Percentiles rank a stretch among this genome's conserved stretches.
Evolutionary conservation across 2,329 filamentous ascomycete species (phyloP).

Genomic region (Trichophyton benhamiae): DNA sequence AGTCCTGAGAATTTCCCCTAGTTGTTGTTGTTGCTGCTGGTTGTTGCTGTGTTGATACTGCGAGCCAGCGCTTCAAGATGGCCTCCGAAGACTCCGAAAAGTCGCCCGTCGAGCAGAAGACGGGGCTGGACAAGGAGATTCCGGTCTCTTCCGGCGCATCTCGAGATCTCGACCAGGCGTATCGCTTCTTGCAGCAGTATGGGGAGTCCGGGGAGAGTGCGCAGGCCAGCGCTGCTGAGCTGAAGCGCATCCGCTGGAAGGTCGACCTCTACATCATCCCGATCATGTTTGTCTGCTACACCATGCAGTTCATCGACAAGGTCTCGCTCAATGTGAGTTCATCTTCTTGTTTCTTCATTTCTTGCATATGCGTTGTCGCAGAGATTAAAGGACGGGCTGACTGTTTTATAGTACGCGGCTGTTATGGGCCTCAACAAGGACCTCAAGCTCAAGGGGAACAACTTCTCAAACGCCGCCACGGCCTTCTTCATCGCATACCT

Average conservation of each 20-base stretch:
- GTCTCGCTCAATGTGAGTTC: conserved; percentile 41
- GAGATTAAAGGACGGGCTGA: neutral
- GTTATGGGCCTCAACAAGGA: conserved; percentile 52
- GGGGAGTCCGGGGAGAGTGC: neutral
- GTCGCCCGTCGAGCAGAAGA: neutral
- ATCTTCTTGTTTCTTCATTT: conserved; percentile 16
- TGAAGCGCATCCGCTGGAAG: conserved; percentile 24
- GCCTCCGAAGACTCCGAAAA: neutral
- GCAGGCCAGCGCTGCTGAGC: neutral
- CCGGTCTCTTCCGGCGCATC: neutral
- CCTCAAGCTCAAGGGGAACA: conserved; percentile 44
- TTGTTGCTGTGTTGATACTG: neutral
- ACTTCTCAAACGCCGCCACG: conserved; percentile 51
- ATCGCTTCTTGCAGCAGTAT: conserved; percentile 1
- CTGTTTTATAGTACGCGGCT: conserved; percentile 43
- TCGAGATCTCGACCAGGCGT: conserved; percentile 6
- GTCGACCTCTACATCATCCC: conserved; percentile 39
- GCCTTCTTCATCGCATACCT: conserved; percentile 52
- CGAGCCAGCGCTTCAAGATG: neutral
- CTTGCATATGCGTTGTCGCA: neutral
- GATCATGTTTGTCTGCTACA: conserved; percentile 41
- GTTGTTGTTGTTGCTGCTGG: neutral
- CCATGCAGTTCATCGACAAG: conserved; percentile 52
- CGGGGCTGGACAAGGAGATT: neutral
- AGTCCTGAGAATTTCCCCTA: neutral